Percentiles rank a stretch among this genome's conserved stretches.
phyloP scores from a whole-genome alignment of 2,329 filamentous ascomycete species.

The Gaeumannomyces tritici region DNA sequence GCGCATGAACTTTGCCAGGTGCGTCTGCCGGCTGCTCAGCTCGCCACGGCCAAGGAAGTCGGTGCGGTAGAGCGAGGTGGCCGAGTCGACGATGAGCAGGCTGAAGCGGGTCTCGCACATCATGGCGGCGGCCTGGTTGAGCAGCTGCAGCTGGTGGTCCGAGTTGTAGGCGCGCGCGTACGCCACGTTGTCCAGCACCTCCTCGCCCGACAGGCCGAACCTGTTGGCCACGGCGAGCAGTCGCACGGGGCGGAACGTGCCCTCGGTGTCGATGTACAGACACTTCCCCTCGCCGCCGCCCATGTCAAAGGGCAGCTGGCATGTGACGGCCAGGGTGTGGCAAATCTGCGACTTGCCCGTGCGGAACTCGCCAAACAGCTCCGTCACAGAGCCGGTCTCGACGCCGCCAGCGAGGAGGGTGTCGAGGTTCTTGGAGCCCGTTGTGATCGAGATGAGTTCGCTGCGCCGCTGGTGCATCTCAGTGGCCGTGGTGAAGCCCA shows the following conservation, averaged over 20 bases:
- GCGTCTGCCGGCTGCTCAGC: conserved; percentile 84
- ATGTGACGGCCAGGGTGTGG: conserved; percentile 96
- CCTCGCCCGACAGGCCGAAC: conserved; percentile 90
- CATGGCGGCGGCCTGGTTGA: conserved; percentile 94
- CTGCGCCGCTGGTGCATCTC: conserved; percentile 97
- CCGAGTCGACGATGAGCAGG: conserved; percentile 88
- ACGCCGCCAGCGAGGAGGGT: conserved; percentile 89
- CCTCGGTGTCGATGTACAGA: conserved; percentile 96
- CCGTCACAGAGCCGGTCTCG: conserved; percentile 95
- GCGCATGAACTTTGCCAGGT: conserved; percentile 82
- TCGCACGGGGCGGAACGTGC: conserved; percentile 89
- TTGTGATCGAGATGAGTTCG: conserved; percentile 96
- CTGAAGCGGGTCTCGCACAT: conserved; percentile 99
- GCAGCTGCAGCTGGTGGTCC: conserved; percentile 88
- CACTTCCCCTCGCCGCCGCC: conserved; percentile 97
- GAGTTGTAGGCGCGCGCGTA: conserved; percentile 98
- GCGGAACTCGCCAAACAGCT: conserved; percentile 95
- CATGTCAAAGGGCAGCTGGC: conserved; percentile 97
- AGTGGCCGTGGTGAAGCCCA: conserved; percentile 98
- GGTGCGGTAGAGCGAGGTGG: conserved; percentile 89
- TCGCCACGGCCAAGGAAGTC: conserved; percentile 97
- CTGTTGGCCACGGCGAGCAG: conserved; percentile 86
- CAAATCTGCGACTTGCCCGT: conserved; percentile 99
- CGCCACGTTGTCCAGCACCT: conserved; percentile 95
- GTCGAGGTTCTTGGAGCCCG: conserved; percentile 93